Evolutionary conservation across 495 filamentous ascomycete species (phyloP).

Genomic region (Aspergillus sclerotioniger): DNA sequence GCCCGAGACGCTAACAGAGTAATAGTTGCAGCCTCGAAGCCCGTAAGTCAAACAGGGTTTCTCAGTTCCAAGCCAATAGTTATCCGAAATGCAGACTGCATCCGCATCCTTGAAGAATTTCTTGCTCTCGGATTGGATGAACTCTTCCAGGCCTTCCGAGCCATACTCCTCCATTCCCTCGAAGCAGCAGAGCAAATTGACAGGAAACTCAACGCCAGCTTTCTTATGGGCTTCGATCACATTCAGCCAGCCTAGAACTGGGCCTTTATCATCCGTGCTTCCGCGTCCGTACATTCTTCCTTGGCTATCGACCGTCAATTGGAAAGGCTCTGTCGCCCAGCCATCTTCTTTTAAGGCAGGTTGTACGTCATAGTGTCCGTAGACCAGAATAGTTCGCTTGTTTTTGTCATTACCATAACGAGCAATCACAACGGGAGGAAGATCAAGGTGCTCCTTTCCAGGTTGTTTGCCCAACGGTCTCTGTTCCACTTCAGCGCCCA

Average conservation of each 20-base stretch:
- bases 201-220: slow-evolving; percentile 89
- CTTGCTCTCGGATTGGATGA: slow-evolving; percentile 85
- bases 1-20: slow-evolving; percentile 80
- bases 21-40: slow-evolving; percentile 97
- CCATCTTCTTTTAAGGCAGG: slow-evolving; percentile 91
- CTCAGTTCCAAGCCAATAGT: slow-evolving; percentile 99
- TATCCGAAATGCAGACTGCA: slow-evolving; percentile 97
- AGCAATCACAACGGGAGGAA: slow-evolving; percentile 88
- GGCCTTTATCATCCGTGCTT: slow-evolving; percentile 97
- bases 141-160: slow-evolving; percentile 92
- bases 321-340: slow-evolving; percentile 95
- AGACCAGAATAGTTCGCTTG: slow-evolving; percentile 93
- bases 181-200: slow-evolving; percentile 99
- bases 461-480: slow-evolving; percentile 86
- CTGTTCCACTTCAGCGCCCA: slow-evolving; percentile 84
- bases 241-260: slow-evolving; percentile 96
- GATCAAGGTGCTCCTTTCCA: slow-evolving; percentile 80
- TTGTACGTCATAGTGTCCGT: slow-evolving; percentile 99
- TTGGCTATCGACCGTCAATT: slow-evolving; percentile 80
- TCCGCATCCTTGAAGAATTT: slow-evolving; percentile 92
- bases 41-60: slow-evolving; percentile 98
- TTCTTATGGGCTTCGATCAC: slow-evolving; percentile 96
- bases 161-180: slow-evolving; percentile 99
- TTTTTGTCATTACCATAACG: slow-evolving; percentile 87
- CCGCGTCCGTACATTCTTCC: slow-evolving; percentile 95